Evolutionary conservation across 2,329 filamentous ascomycete genomes (phyloP), one percentile per base, ranked within the genome.

Genomic region (Graphiopsis chlorocephala): DNA sequence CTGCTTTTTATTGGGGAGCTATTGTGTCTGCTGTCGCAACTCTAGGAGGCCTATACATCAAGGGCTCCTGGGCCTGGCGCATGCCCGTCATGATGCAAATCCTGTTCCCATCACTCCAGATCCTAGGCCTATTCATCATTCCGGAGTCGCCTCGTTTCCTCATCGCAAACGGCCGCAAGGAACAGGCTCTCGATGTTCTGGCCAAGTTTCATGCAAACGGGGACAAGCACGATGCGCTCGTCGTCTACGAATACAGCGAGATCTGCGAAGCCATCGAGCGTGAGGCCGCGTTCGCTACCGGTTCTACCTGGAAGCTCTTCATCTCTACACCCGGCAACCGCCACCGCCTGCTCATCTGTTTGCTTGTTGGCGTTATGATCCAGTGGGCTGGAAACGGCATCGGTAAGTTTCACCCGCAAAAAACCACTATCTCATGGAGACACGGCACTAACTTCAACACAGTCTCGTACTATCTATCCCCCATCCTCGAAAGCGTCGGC

Each of bases 401-500:
- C 11, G 38, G 45, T 48, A 48, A 25, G 8, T n/a, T 3, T 20
- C 38, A 15, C 14, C 3, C 7, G 14, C 38, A 45, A 6, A 45
- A 3, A 45, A n/a, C 38, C 20, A 35, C 31, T 8, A 3, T n/a
- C 15, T 45, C 4, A n/a, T n/a, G n/a, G n/a, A n/a, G n/a, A n/a
- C n/a, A n/a, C n/a, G n/a, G 17, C 8, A n/a, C 38, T 45, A 45
- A 45, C 38, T 5, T 45, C 5, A n/a, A 17, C 15, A 10, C 5
- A 20, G 48, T 52, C 2, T 52, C 48, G 8, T 63, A 63, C 61
- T 63, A 63, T 38, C 31, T 63, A 4, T 68, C 71, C 6, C 72
- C 73, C 3, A 72, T 80, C 20, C 72, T 80, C 50, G 69, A 75
- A 29, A 72, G 72, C 20, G 74, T 80, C 45, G 77, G 78, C 3